phyloP scores from a whole-genome alignment of 768 basidiomycete species.

The Hemileccinum rubropunctum region DNA sequence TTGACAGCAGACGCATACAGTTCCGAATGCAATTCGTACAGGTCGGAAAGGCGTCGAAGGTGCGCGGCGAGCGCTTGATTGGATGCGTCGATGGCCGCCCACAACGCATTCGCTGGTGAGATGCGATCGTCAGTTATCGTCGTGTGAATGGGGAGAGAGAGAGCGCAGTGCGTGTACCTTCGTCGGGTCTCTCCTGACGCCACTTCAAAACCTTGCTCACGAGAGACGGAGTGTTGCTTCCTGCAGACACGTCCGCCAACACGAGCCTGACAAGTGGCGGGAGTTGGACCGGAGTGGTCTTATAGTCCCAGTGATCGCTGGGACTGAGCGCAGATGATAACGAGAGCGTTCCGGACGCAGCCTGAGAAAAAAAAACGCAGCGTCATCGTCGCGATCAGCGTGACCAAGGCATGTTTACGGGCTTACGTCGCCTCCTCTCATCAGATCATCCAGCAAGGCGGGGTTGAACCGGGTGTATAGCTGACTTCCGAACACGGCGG shows the following conservation, averaged over 20 bases:
- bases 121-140: background rate
- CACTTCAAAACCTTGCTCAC: slow-evolving; percentile 90
- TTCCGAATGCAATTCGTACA: slow-evolving; percentile 45
- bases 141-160: background rate
- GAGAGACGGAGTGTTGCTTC: slow-evolving; percentile 93
- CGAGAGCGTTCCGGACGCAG: slow-evolving; percentile 5
- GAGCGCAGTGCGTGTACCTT: slow-evolving; percentile 44
- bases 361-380: slow-evolving; percentile 9
- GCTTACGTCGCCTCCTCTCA: slow-evolving; percentile 25
- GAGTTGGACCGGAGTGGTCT: slow-evolving; percentile 67
- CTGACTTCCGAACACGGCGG: slow-evolving; percentile 94
- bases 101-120: slow-evolving; percentile 54
- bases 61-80: slow-evolving; percentile 59
- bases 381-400: background rate
- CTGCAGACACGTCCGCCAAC: slow-evolving; percentile 94
- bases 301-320: slow-evolving; percentile 62
- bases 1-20: slow-evolving; percentile 58
- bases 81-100: slow-evolving; percentile 59
- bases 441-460: slow-evolving; percentile 27
- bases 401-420: background rate
- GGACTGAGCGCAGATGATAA: slow-evolving; percentile 64
- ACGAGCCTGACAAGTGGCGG: slow-evolving; percentile 83
- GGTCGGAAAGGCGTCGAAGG: slow-evolving; percentile 48
- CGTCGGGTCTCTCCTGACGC: slow-evolving; percentile 61
- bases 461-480: slow-evolving; percentile 87